These are phyloP conservation scores for Cyclocybe aegerita DNA, from an alignment of 768 basidiomycete species.

Conservation along the genomic window DNA sequence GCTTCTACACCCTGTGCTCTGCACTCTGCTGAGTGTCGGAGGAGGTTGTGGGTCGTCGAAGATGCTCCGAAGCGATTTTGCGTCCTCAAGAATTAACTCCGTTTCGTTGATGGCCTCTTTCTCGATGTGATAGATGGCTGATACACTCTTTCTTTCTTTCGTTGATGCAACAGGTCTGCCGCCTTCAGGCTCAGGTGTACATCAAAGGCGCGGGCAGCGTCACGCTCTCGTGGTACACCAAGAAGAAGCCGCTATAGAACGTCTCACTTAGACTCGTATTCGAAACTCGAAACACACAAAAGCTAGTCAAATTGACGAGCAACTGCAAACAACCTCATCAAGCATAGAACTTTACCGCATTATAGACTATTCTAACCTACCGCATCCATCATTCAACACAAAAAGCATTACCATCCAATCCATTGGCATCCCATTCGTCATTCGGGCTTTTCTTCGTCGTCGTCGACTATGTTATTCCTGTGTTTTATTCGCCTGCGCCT, in stretches of 20 bases:
- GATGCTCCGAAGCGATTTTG: not conserved
- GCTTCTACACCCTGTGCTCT: too few relatives aligned
- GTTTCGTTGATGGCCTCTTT: constrained; percentile 1
- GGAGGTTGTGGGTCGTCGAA: too few relatives aligned
- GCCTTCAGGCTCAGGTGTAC: constrained; percentile 34
- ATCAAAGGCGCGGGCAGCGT: constrained; percentile 42
- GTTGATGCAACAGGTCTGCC: constrained; percentile 29
- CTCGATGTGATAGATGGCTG: not conserved
- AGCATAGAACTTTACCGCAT: too few relatives aligned
- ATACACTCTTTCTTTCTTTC: not conserved
- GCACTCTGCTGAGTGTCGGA: too few relatives aligned
- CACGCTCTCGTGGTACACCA: constrained; percentile 32
- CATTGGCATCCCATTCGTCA: too few relatives aligned
- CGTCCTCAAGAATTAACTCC: not conserved
- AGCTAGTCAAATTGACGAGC: not conserved
- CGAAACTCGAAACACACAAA: not conserved
- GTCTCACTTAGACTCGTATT: not conserved
- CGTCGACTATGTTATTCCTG: too few relatives aligned
- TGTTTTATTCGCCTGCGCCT: too few relatives aligned
- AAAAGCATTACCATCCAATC: too few relatives aligned
- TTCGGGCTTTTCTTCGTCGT: too few relatives aligned
- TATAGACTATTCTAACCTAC: too few relatives aligned
- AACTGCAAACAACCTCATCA: not conserved
- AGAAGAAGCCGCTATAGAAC: constrained; percentile 13
- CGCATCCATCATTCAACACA: too few relatives aligned